These are phyloP conservation scores for Solanum piurae DNA, from an alignment of 257 asterid species.

Conservation along the genomic window DNA sequence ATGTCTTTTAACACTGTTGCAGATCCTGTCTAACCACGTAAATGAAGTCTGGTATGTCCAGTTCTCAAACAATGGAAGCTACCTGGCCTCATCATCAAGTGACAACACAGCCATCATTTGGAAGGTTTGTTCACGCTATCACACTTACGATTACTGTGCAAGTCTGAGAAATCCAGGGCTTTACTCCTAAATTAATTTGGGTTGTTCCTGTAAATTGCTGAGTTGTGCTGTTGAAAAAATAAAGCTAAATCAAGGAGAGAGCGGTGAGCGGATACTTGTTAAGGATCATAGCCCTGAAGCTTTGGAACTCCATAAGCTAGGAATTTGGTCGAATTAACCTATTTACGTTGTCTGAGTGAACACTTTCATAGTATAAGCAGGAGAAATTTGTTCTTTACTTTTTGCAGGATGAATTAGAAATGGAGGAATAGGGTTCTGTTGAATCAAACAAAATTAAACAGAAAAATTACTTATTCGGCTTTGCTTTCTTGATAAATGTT, in stretches of 20 bases:
- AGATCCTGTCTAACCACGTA: conserved; percentile 60
- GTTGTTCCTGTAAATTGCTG: not conserved
- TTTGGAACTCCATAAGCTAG: not conserved
- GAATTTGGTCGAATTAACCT: not conserved
- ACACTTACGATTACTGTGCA: not conserved
- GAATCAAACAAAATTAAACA: not conserved
- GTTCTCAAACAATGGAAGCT: conserved; percentile 70
- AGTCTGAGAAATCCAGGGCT: not conserved
- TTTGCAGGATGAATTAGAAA: not conserved
- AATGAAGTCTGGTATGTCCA: conserved; percentile 96
- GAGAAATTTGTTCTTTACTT: not conserved
- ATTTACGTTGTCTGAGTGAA: not conserved
- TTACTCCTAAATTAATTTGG: not conserved
- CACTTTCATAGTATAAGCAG: not conserved
- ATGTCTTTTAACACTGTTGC: conserved; percentile 16
- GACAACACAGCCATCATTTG: conserved; percentile 85
- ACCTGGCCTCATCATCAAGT: conserved; percentile 77
- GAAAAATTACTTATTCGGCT: not conserved
- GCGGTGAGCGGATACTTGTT: not conserved
- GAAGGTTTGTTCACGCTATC: conserved; percentile 39
- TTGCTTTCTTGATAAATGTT: not conserved
- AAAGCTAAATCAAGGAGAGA: not conserved
- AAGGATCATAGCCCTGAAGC: not conserved
- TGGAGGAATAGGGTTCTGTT: not conserved
- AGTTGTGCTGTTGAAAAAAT: not conserved